Percentiles rank a stretch among this genome's conserved stretches.
These are phyloP conservation scores for Thymus mandschuricus DNA, from an alignment of 257 asterid species.

Conservation along the genomic window DNA sequence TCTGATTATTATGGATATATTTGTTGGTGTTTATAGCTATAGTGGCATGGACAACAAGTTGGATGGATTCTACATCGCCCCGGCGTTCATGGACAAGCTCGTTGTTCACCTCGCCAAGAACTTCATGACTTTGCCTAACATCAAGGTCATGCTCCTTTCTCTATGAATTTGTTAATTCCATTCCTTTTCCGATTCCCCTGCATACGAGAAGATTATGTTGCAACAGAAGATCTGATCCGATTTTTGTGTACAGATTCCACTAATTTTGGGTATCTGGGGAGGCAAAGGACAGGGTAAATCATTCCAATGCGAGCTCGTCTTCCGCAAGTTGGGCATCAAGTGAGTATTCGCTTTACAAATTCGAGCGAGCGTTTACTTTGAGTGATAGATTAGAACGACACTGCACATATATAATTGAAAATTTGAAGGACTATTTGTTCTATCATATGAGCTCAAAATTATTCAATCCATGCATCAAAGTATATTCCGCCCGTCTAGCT, in stretches of 20 bases:
- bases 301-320: slow-evolving; percentile 90
- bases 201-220: too few relatives aligned
- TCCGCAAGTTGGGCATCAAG: slow-evolving; percentile 87
- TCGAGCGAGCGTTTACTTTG: neutral
- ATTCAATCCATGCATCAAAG: too few relatives aligned
- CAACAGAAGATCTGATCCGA: too few relatives aligned
- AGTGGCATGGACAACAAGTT: slow-evolving; percentile 60
- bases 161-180: too few relatives aligned
- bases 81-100: slow-evolving; percentile 94
- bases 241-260: slow-evolving; percentile 53
- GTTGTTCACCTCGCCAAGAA: slow-evolving; percentile 72
- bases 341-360: slow-evolving; percentile 34
- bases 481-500: too few relatives aligned
- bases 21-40: neutral
- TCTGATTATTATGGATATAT: neutral
- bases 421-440: too few relatives aligned
- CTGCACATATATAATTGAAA: too few relatives aligned
- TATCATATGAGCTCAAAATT: too few relatives aligned
- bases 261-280: slow-evolving; percentile 93
- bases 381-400: neutral
- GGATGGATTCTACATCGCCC: slow-evolving; percentile 77
- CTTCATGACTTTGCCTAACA: slow-evolving; percentile 76
- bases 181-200: too few relatives aligned
- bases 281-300: slow-evolving; percentile 97
- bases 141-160: slow-evolving; percentile 51